Evolutionary conservation across 306 rosid genomes (phyloP), one percentile per base, ranked within the genome.

Genomic region (Acacia crassicarpa): DNA sequence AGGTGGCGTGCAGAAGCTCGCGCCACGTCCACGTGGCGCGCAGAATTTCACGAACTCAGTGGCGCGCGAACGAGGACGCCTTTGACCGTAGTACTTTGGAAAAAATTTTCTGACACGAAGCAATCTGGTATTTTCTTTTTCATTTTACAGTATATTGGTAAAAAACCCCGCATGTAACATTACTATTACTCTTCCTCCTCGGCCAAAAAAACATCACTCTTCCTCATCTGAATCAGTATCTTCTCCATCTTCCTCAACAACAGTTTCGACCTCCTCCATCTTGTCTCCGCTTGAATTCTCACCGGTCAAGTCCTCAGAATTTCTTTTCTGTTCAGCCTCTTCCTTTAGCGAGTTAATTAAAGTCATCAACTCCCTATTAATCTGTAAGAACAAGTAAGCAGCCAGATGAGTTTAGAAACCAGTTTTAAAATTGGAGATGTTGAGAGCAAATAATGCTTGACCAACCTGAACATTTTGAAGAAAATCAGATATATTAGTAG

Each of bases 371-470:
- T 65, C 44, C 8, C 43, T 65, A 19, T 65, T 32, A 15, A 65
- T 5, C 70, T 65, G 70, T 33, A 3, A 15, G 4, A 6, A 27
- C 22, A 63, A 30, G 62, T 5, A 58, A n/a, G 65, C 65, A 22
- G 14, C 14, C 65, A 58, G 13, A 22, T 58, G 65, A 22, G 32
- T 1, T 9, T 22, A 38, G 15, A 20, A 67, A 17, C 48, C 48
- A 67, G 10, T 8, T 67, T 38, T 38, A 0, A 38, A 67, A 67
- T 17, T 9, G 3, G 46, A 67, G 48, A 90, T 91, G 32, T 90
- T 91, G 4, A 46, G 32, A 1, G 87, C 43, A 70, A 94, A 88
- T 78, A 90, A 59, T 25, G 90, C 91, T 58, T 94, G 90, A 56
- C 53, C 83, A 91, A 90, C 82, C 79, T 67, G 72, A 35, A 33